These are phyloP conservation scores for Pleurotus pulmonarius DNA, from an alignment of 768 basidiomycete genomes.

Conservation along the genomic window DNA sequence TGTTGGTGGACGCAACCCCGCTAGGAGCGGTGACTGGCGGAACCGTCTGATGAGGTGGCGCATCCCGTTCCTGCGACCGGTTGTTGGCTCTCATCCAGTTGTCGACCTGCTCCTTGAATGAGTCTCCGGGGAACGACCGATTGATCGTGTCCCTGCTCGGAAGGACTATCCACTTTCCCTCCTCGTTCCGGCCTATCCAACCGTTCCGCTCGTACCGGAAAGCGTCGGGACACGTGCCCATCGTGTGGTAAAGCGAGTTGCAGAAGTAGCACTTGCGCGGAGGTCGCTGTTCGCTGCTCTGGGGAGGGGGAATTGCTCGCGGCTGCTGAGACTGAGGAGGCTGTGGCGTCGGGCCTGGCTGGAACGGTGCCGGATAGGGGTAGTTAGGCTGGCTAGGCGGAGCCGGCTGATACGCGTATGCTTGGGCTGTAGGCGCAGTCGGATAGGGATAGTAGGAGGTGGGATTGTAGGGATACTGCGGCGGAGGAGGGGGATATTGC, in stretches of 20 bases:
- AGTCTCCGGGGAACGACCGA: background rate
- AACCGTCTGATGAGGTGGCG: background rate
- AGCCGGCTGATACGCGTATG: background rate
- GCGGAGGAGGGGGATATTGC: background rate
- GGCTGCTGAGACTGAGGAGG: no score
- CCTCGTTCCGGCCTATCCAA: background rate
- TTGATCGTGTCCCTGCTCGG: background rate
- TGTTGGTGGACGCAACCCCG: background rate
- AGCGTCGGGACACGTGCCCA: background rate
- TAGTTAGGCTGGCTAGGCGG: background rate
- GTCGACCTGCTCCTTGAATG: background rate
- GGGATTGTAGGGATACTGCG: background rate
- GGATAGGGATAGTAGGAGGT: background rate
- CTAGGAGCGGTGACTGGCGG: background rate
- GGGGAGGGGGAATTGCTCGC: background rate
- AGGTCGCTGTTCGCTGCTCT: background rate
- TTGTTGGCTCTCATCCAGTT: background rate
- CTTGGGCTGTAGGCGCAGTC: background rate
- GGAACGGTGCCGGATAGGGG: background rate
- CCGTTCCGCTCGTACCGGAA: background rate
- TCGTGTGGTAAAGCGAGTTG: background rate
- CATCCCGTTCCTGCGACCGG: no score
- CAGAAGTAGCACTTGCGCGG: background rate
- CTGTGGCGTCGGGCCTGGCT: no score
- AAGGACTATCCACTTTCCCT: background rate